These are phyloP conservation scores for Ramaria rubella DNA, from an alignment of 768 basidiomycete genomes.

Conservation along the genomic window DNA sequence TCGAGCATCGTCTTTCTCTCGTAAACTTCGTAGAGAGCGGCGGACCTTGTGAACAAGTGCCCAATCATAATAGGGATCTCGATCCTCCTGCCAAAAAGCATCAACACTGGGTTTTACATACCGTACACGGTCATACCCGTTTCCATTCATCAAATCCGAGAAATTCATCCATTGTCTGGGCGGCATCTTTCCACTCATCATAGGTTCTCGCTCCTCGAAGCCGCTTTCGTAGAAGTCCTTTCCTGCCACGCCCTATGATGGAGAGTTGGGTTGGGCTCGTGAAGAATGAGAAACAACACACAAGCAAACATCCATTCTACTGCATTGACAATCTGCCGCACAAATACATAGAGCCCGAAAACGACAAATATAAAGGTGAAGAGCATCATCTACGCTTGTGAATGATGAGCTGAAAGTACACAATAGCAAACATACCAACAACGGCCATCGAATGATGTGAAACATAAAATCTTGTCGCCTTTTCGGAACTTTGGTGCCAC, in stretches of 20 bases:
- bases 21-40: constrained; percentile 60
- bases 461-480: constrained; percentile 69
- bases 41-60: constrained; percentile 71
- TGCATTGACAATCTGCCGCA: constrained; percentile 87
- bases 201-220: constrained; percentile 72
- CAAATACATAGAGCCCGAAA: constrained; percentile 81
- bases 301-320: constrained; percentile 93
- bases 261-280: background rate
- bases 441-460: constrained; percentile 78
- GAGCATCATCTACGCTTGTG: constrained; percentile 58
- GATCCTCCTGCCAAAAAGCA: constrained; percentile 38
- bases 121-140: constrained; percentile 21
- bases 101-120: background rate
- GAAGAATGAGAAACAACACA: constrained; percentile 29
- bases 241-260: constrained; percentile 77
- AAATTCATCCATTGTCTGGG: constrained; percentile 70
- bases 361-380: constrained; percentile 77
- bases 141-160: constrained; percentile 92
- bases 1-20: constrained; percentile 74
- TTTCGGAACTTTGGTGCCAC: constrained; percentile 24
- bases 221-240: constrained; percentile 67
- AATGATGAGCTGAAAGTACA: background rate
- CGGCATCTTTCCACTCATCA: constrained; percentile 86
- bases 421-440: constrained; percentile 48
- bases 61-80: constrained; percentile 91